Evolutionary conservation across 805 yeast species (phyloP).

Genomic region (Sugiyamaella valdiviana): DNA sequence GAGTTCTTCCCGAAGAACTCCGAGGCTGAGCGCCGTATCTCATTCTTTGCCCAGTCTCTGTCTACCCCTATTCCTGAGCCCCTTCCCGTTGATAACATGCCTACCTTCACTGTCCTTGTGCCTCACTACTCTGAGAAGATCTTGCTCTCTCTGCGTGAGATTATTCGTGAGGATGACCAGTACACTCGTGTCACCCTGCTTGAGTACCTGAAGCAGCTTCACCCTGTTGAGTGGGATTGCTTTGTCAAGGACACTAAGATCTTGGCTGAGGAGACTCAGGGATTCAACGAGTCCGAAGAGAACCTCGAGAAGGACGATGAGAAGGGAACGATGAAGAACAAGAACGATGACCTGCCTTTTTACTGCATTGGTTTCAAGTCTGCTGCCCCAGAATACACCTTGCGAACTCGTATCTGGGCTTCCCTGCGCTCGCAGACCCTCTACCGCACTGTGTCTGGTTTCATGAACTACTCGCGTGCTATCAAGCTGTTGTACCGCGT

Average conservation of each 20-base stretch:
- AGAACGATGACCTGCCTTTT: slow-evolving; percentile 88
- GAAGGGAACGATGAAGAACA: slow-evolving; percentile 69
- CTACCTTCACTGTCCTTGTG: slow-evolving; percentile 92
- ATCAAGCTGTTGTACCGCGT: slow-evolving; percentile 88
- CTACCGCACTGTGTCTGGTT: slow-evolving; percentile 95
- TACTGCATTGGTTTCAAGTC: slow-evolving; percentile 96
- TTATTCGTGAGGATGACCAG: slow-evolving; percentile 95
- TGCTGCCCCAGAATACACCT: slow-evolving; percentile 93
- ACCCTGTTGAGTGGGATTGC: slow-evolving; percentile 97
- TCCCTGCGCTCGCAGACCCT: slow-evolving; percentile 94
- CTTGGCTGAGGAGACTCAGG: slow-evolving; percentile 57
- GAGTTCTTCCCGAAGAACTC: slow-evolving; percentile 96
- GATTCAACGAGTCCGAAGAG: slow-evolving; percentile 21
- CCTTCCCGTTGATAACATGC: slow-evolving; percentile 98
- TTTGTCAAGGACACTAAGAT: slow-evolving; percentile 94
- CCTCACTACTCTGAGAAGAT: slow-evolving; percentile 97
- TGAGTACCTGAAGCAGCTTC: slow-evolving; percentile 90
- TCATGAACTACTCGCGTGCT: slow-evolving; percentile 97
- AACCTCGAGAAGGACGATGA: slow-evolving; percentile 45
- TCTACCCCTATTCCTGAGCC: slow-evolving; percentile 99
- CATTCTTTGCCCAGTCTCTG: slow-evolving; percentile 97
- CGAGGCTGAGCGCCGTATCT: slow-evolving; percentile 98
- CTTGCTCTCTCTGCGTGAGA: slow-evolving; percentile 85
- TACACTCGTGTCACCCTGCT: slow-evolving; percentile 88
- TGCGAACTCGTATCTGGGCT: slow-evolving; percentile 98